Evolutionary conservation across 108 stramenopile genomes (phyloP), one percentile per base, ranked within the genome.

Genomic region (Cyclotella kingstonii): DNA sequence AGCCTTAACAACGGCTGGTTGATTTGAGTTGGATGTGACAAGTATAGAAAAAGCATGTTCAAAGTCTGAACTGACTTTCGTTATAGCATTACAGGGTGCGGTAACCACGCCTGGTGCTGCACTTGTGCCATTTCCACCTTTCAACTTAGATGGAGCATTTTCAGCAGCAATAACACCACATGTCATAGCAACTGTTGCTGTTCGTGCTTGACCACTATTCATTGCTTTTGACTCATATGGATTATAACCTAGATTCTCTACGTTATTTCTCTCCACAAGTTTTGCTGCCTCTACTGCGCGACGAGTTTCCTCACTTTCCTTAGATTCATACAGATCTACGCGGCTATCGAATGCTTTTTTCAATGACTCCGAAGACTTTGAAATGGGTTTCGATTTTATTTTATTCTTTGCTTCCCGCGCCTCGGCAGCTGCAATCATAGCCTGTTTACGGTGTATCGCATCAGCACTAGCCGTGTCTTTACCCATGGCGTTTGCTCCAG

Each of bases 381-480:
- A 29, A 5, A 66, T 60, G 8, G 56, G 48, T 40, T 82, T 86
- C 25, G 71, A 56, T 14, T 73, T 75, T 12, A 49, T 52, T 54
- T 89, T 87, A 61, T 81, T 66, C 18, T 73, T 81, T 36, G 80
- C 84, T 48, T 92, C 90, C 41, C 90, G 67, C 9, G 85, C 84
- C 68, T 89, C 90, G 0, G 85, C 90, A 18, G 90, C 90, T 0
- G 90, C 90, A 64, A 92, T 89, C 40, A 92, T 70, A 11, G 90
- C 90, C 54, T 87, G 81, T 36, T 84, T 79, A 2, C 84, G 77
- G 1, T 77, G 67, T 26, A 68, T 56, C 10, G 85, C 79, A 44
- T 83, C 82, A 1, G 87, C 87, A 15, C 81, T 84, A 42, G 35
- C 55, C 8, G 38, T 60, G 14, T 29, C 55, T 9, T 21, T 49